Conservation (phyloP, 2,329 filamentous ascomycete species). For the Arachnopeziza araneosa region DNA sequence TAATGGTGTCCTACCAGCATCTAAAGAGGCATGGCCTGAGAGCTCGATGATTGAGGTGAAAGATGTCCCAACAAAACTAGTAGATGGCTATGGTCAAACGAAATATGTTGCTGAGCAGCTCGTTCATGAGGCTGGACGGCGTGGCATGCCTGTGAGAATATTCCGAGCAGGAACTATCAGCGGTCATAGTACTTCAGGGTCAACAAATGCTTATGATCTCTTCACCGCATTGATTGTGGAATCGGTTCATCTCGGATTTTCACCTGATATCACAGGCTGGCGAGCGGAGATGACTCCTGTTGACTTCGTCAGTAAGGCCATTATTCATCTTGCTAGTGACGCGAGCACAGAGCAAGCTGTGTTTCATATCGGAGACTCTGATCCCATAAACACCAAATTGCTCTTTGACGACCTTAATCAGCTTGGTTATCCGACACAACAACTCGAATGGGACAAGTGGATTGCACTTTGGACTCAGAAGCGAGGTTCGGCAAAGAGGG, state of each 20-base stretch:
- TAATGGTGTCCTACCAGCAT: slow-evolving; percentile 71
- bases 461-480: slow-evolving; percentile 67
- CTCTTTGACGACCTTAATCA: slow-evolving; percentile 60
- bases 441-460: slow-evolving; percentile 67
- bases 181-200: slow-evolving; percentile 68
- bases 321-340: slow-evolving; percentile 63
- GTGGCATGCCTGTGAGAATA: slow-evolving; percentile 69
- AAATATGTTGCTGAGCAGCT: slow-evolving; percentile 73
- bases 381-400: slow-evolving; percentile 58
- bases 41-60: slow-evolving; percentile 60
- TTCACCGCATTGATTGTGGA: slow-evolving; percentile 72
- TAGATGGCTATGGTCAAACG: slow-evolving; percentile 82
- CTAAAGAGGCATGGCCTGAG: slow-evolving; percentile 65
- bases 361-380: slow-evolving; percentile 70
- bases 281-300: slow-evolving; percentile 79
- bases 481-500: slow-evolving; percentile 56
- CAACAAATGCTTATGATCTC: slow-evolving; percentile 73
- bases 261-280: slow-evolving; percentile 69
- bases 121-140: slow-evolving; percentile 68
- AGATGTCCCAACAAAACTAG: slow-evolving; percentile 63
- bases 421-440: slow-evolving; percentile 66
- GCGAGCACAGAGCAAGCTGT: slow-evolving; percentile 55
- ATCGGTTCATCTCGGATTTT: slow-evolving; percentile 65
- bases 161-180: slow-evolving; percentile 78
- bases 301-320: slow-evolving; percentile 72